Evolutionary conservation across 2,329 filamentous ascomycete species (phyloP), one percentile per base, ranked within the genome.

Genomic region (Alternaria metachromatica): DNA sequence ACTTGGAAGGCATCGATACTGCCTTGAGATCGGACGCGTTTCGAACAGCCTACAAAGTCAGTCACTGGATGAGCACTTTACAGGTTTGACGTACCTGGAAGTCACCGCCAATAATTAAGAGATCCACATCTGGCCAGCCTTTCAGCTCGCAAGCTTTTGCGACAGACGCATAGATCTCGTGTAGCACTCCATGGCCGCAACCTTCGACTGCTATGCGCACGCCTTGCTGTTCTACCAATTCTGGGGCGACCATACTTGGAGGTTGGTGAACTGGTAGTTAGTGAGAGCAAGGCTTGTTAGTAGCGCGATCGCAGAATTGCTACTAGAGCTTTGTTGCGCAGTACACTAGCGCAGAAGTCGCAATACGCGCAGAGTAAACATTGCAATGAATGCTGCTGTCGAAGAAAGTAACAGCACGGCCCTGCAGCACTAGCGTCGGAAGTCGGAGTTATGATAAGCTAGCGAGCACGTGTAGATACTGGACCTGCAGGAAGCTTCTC

Each of bases 61-160:
- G 70, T 57, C 49, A 11, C 15, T 23, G 41, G 2, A 25, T 11
- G 4, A 33, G 28, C 23, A 21, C 10, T 50, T 11, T 6, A 28
- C 33, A 6, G 11, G 23, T 2, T 44, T 41, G 7, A 33, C 77
- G 33, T 82, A 91, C 91, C 84, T 97, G 93, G 70, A 99, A 99
- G 78, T 99, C 96, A 26, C 96, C 96, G 60, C 95, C 93, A 72
- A 99, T 97, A 74, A 99, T 96, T 70, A 99, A 83, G 11, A 97
- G 82, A 78, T 99, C 96, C 28, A 98, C 89, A 33, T 87, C 88
- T 68, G 91, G 85, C 94, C 95, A 97, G 23, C 87, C 87, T 72
- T 92, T 91, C 49, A 86, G 83, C 68, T 88, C 84, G 79, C 90
- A 92, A 10, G 93, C 86, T 67, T 87, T 85, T 44, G 87, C 83